Conservation (phyloP, 2,329 filamentous ascomycete genomes). For the Colletotrichum sp. region DNA sequence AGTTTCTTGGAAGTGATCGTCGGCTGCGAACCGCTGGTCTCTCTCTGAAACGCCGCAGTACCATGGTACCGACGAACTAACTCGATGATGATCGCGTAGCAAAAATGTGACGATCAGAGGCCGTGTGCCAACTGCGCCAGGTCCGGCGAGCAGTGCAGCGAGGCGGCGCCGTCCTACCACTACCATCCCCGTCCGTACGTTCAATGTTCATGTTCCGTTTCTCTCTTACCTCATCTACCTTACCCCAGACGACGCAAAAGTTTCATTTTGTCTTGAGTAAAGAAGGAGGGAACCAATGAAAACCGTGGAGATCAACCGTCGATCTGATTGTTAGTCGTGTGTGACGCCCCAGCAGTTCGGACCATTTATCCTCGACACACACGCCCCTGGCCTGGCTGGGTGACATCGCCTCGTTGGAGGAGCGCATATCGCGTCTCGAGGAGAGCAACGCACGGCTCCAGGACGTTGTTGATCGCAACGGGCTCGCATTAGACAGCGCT, state of each 20-base stretch:
- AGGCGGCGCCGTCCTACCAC: not conserved
- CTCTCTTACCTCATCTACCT: not conserved
- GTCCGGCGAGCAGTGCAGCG: slow-evolving; percentile 24
- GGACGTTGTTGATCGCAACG: not conserved
- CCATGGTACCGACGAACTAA: not conserved
- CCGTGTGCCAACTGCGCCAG: slow-evolving; percentile 28
- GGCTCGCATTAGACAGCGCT: not conserved
- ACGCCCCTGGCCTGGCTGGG: not conserved
- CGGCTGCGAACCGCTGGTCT: not conserved
- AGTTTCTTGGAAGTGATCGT: not conserved
- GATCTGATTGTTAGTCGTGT: not conserved
- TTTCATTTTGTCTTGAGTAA: not conserved
- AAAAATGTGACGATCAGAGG: slow-evolving; percentile 26
- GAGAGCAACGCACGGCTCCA: not conserved
- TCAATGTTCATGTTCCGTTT: not conserved
- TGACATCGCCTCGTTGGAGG: not conserved
- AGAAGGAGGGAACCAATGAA: not conserved
- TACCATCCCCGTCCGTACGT: not conserved
- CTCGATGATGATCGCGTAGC: not conserved
- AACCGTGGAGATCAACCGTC: not conserved
- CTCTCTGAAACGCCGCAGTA: not conserved
- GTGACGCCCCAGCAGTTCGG: slow-evolving; percentile 21
- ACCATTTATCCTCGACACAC: slow-evolving; percentile 6
- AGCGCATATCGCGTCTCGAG: not conserved
- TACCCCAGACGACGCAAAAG: not conserved